A percentile compares a stretch with the other conserved stretches of the same genome.
These are phyloP conservation scores for Penicillium coprophilum DNA, from an alignment of 495 filamentous ascomycete species.

Conservation along the genomic window DNA sequence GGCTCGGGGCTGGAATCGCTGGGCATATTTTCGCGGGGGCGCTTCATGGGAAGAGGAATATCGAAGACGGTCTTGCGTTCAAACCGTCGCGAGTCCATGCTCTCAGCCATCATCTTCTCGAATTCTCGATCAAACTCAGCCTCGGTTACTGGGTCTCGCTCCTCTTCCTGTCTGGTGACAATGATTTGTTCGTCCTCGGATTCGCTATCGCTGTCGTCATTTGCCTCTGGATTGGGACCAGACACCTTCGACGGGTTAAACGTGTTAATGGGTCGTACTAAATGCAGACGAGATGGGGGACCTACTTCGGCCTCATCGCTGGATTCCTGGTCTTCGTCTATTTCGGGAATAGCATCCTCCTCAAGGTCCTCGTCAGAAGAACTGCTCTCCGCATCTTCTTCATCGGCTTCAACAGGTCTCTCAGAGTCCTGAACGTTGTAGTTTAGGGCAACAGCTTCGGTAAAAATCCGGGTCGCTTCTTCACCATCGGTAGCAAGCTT, in stretches of 20 bases:
- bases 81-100: constrained; percentile 87
- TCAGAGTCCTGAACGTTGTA: constrained; percentile 76
- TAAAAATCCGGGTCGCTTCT: constrained; percentile 81
- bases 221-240: constrained; percentile 44
- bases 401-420: constrained; percentile 64
- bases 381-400: constrained; percentile 57
- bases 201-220: constrained; percentile 46
- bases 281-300: constrained; percentile 2
- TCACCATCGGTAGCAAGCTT: constrained; percentile 76
- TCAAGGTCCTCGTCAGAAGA: constrained; percentile 64
- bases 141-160: constrained; percentile 89
- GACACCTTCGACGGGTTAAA: constrained; percentile 44
- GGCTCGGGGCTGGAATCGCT: constrained; percentile 43
- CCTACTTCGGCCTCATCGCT: constrained; percentile 59
- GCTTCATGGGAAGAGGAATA: constrained; percentile 85
- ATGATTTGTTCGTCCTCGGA: constrained; percentile 83
- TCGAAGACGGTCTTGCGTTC: constrained; percentile 94
- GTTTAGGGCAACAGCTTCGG: constrained; percentile 82
- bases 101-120: constrained; percentile 98
- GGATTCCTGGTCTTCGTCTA: constrained; percentile 58
- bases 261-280: constrained; percentile 4
- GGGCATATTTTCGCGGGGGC: constrained; percentile 60
- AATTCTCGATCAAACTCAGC: constrained; percentile 98
- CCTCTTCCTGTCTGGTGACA: constrained; percentile 84
- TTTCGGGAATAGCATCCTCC: constrained; percentile 54